Conservation (phyloP, 1,139 yeast genomes). For the Candida buenavistaensis region DNA sequence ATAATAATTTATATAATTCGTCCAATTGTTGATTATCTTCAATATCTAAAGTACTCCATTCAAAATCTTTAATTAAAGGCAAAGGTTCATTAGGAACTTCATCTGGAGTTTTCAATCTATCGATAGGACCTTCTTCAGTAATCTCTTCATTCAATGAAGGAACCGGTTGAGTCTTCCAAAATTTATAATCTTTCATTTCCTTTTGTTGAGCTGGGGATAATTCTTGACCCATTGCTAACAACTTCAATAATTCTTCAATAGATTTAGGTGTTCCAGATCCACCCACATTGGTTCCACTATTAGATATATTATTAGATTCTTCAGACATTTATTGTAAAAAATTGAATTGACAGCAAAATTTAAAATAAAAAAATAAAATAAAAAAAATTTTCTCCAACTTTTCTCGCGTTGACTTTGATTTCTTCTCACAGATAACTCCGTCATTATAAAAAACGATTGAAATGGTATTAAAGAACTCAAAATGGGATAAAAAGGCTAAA, state of each 20-base stretch:
- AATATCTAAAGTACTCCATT: slow-evolving; percentile 83
- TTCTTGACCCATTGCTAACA: slow-evolving; percentile 54
- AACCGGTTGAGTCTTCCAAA: slow-evolving; percentile 99
- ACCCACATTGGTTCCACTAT: neutral
- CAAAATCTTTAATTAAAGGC: slow-evolving; percentile 75
- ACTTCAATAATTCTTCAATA: slow-evolving; percentile 51
- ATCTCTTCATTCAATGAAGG: slow-evolving; percentile 69
- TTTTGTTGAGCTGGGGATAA: slow-evolving; percentile 54
- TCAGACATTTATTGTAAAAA: slow-evolving; percentile 3
- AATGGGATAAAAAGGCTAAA: slow-evolving; percentile 50
- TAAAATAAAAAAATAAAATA: no score
- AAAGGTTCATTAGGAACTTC: slow-evolving; percentile 72
- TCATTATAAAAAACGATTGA: no score
- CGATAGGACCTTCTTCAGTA: slow-evolving; percentile 81
- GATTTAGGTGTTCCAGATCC: slow-evolving; percentile 17
- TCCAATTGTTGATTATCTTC: slow-evolving; percentile 55
- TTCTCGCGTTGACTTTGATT: neutral
- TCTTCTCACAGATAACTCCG: neutral
- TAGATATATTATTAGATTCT: neutral
- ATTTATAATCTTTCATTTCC: slow-evolving; percentile 87
- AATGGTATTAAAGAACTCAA: slow-evolving; percentile 47
- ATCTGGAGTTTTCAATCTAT: slow-evolving; percentile 59
- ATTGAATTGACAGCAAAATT: neutral
- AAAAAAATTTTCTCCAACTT: neutral
- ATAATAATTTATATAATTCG: slow-evolving; percentile 76